Conservation (phyloP, 2,329 filamentous ascomycete species). For the Botrytis galanthina region DNA sequence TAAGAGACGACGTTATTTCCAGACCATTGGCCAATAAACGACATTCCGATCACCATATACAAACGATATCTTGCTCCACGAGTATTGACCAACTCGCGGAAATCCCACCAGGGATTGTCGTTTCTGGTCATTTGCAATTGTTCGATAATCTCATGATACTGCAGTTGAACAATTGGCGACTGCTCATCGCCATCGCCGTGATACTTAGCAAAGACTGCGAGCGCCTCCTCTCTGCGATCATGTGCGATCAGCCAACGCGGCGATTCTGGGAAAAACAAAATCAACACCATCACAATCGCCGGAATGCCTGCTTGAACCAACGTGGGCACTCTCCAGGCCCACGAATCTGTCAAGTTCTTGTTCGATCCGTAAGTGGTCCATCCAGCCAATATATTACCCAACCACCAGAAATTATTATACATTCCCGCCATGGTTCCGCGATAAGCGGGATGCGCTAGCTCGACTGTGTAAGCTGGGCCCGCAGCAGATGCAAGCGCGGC, state of each 20-base stretch:
- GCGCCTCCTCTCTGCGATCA: slow-evolving; percentile 54
- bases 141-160: slow-evolving; percentile 56
- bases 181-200: slow-evolving; percentile 55
- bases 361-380: not conserved
- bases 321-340: slow-evolving; percentile 59
- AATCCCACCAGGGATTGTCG: slow-evolving; percentile 61
- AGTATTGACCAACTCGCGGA: slow-evolving; percentile 52
- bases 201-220: slow-evolving; percentile 55
- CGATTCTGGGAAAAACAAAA: slow-evolving; percentile 43
- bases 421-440: not conserved
- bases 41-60: slow-evolving; percentile 51
- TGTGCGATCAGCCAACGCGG: slow-evolving; percentile 47
- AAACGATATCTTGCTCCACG: slow-evolving; percentile 48
- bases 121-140: slow-evolving; percentile 47
- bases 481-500: slow-evolving; percentile 55
- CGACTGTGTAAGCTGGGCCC: not conserved
- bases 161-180: slow-evolving; percentile 53
- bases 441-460: not conserved
- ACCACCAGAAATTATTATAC: slow-evolving; percentile 1
- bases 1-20: slow-evolving; percentile 47
- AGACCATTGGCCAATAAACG: slow-evolving; percentile 51
- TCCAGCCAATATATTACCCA: not conserved
- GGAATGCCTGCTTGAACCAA: slow-evolving; percentile 50
- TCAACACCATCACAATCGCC: slow-evolving; percentile 47
- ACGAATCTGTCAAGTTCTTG: not conserved